A percentile compares a stretch with the other conserved stretches of the same genome.
These are phyloP conservation scores for Choiromyces venosus DNA, from an alignment of 495 filamentous ascomycete genomes.

Conservation along the genomic window DNA sequence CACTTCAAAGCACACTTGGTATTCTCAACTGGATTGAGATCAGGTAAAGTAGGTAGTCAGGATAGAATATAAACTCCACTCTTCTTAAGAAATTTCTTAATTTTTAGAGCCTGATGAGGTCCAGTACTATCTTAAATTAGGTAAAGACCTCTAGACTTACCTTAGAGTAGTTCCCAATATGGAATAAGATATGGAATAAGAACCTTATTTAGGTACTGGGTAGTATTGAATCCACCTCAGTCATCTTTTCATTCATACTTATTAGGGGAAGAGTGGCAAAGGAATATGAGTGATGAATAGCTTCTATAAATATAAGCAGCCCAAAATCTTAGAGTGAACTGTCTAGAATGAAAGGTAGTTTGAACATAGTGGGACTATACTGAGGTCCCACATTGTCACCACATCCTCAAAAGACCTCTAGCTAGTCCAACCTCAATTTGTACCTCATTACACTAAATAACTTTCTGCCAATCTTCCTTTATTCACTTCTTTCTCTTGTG, in stretches of 20 bases:
- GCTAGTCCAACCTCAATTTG: neutral
- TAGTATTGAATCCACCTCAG: neutral
- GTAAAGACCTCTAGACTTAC: neutral
- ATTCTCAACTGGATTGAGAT: slow-evolving; percentile 18
- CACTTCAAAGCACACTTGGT: slow-evolving; percentile 5
- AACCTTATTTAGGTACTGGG: slow-evolving; percentile 4
- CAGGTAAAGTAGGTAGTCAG: slow-evolving; percentile 4
- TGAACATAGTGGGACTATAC: neutral
- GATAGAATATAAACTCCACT: neutral
- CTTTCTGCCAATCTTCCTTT: neutral
- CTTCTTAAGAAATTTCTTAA: neutral
- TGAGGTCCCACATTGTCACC: neutral
- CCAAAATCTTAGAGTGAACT: neutral
- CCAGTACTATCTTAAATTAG: slow-evolving; percentile 7
- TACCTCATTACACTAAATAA: slow-evolving; percentile 8
- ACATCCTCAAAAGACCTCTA: neutral
- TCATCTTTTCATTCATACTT: slow-evolving; percentile 7
- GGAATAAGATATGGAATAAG: slow-evolving; percentile 3
- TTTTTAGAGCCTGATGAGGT: neutral
- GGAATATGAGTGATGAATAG: neutral
- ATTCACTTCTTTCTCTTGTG: neutral
- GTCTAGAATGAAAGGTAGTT: slow-evolving; percentile 3
- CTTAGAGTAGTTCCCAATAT: slow-evolving; percentile 1
- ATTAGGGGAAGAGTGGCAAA: no score
- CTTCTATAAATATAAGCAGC: neutral